These are phyloP conservation scores for Penicillium crystallinum DNA, from an alignment of 495 filamentous ascomycete species.

Conservation along the genomic window DNA sequence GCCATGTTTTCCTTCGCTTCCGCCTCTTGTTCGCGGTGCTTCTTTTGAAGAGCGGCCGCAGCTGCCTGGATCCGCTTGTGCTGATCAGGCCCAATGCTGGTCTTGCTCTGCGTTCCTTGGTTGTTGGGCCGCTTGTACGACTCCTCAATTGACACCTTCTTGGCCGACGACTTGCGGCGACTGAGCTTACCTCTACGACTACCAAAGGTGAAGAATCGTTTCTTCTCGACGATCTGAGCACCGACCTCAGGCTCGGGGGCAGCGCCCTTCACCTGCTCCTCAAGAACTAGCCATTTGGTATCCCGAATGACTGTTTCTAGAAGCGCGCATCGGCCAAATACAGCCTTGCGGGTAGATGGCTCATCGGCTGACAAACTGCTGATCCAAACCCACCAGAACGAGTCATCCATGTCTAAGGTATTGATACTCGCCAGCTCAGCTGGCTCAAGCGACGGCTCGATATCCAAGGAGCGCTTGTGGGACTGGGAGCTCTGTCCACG, in stretches of 20 bases:
- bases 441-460: conserved; percentile 67
- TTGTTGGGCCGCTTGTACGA: conserved; percentile 45
- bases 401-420: conserved; percentile 81
- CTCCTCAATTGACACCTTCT: conserved; percentile 48
- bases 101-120: conserved; percentile 63
- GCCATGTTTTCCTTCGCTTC: conserved; percentile 18
- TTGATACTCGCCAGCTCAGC: conserved; percentile 92
- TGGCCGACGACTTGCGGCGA: conserved; percentile 63
- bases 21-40: conserved; percentile 55
- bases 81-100: conserved; percentile 85
- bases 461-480: conserved; percentile 63
- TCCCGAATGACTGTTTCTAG: conserved; percentile 79
- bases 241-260: conserved; percentile 78
- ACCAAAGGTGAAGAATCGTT: conserved; percentile 80
- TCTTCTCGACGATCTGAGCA: conserved; percentile 91
- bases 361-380: conserved; percentile 91
- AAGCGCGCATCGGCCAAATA: conserved; percentile 89
- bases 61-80: conserved; percentile 89
- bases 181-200: conserved; percentile 60
- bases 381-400: conserved; percentile 99
- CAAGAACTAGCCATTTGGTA: conserved; percentile 86
- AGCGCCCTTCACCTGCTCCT: conserved; percentile 94
- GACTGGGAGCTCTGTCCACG: conserved; percentile 85
- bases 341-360: conserved; percentile 73
- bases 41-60: conserved; percentile 71